Percentiles rank a stretch among this genome's conserved stretches.
phyloP scores from a whole-genome alignment of 1,284 basidiomycete genomes.

The Puccinia horiana region DNA sequence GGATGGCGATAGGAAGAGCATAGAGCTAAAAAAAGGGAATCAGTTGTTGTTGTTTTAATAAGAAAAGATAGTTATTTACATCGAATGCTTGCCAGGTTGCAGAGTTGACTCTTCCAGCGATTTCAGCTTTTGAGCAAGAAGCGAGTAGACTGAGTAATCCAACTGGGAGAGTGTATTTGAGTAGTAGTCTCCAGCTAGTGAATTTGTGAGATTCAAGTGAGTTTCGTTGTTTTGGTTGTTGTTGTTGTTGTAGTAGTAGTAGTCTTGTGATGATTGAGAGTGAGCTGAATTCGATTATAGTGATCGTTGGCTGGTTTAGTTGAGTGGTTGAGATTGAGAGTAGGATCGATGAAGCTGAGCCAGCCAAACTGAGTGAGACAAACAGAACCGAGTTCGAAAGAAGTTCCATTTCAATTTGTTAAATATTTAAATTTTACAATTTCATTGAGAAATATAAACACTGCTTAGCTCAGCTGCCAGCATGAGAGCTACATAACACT shows the following conservation, averaged over 20 bases:
- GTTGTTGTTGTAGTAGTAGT: background rate
- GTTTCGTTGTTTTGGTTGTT: background rate
- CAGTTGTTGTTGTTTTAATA: background rate
- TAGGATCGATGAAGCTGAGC: constrained; percentile 5
- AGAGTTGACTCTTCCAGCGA: background rate
- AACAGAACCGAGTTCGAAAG: no score
- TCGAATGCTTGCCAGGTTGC: constrained; percentile 40
- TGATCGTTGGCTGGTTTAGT: background rate
- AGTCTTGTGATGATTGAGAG: constrained; percentile 27
- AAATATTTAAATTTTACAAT: no score
- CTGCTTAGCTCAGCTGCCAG: no score
- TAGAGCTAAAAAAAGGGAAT: background rate
- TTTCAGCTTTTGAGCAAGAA: background rate
- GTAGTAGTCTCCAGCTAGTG: background rate
- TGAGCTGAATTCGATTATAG: constrained; percentile 13
- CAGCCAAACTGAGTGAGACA: background rate
- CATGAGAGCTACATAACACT: no score
- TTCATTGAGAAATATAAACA: no score
- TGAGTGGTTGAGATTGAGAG: background rate
- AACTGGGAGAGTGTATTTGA: constrained; percentile 18
- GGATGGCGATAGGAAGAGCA: background rate
- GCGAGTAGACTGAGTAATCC: background rate
- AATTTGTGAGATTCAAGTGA: background rate
- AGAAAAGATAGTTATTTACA: constrained; percentile 1
- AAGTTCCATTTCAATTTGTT: no score